Evolutionary conservation across 768 basidiomycete species (phyloP).

Genomic region (Rossbeevera mucosa): DNA sequence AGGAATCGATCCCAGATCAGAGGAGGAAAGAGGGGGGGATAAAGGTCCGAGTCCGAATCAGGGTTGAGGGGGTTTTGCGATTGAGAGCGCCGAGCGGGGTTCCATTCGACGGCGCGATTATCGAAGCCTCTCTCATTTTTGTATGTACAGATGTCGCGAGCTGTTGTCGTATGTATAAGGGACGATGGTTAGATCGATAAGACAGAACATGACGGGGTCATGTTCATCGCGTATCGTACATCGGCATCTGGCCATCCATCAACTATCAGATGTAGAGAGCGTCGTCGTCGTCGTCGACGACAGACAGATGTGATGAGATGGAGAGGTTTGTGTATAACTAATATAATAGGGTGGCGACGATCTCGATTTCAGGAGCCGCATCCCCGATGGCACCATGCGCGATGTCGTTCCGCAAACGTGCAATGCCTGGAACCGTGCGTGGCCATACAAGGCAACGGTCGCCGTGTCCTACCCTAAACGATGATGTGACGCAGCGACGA

Average conservation of each 20-base stretch:
- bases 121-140: background rate
- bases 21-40: background rate
- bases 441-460: slow-evolving; percentile 5
- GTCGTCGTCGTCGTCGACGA: background rate
- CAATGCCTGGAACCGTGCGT: background rate
- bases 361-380: background rate
- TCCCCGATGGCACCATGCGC: background rate
- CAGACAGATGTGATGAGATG: background rate
- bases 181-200: background rate
- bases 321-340: background rate
- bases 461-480: background rate
- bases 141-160: background rate
- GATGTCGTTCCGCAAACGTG: background rate
- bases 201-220: background rate
- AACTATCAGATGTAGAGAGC: background rate
- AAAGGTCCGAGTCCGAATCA: background rate
- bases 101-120: background rate
- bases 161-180: background rate
- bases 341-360: background rate
- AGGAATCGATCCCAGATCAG: slow-evolving; percentile 1
- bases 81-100: slow-evolving; percentile 1
- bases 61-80: slow-evolving; percentile 12
- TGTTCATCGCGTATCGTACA: background rate
- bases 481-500: background rate
- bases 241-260: background rate